Conservation (phyloP, 2,329 filamentous ascomycete species). For the Penicillium sp. region DNA sequence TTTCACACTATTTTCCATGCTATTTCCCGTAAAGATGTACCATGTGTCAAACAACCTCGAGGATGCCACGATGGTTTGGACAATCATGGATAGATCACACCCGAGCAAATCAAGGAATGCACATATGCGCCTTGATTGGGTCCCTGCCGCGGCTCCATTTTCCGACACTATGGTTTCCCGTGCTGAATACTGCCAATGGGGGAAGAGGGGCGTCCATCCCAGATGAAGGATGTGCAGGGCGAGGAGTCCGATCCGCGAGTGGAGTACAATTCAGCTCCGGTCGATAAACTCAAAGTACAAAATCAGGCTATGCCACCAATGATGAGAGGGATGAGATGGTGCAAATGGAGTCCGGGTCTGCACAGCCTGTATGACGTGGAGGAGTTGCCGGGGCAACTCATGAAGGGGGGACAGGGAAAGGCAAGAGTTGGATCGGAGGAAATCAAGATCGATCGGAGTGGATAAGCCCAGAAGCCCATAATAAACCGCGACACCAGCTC, state of each 20-base stretch:
- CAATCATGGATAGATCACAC: too few species aligned
- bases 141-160: neutral
- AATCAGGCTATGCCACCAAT: neutral
- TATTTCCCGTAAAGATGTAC: too few species aligned
- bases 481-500: too few species aligned
- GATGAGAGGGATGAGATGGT: neutral
- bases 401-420: constrained; percentile 8
- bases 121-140: too few species aligned
- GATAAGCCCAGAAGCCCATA: too few species aligned
- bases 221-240: constrained; percentile 11
- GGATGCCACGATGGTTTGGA: too few species aligned
- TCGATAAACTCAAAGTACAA: constrained; percentile 10
- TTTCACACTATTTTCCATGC: too few species aligned
- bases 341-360: neutral
- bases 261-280: constrained; percentile 18
- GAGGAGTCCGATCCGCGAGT: constrained; percentile 4
- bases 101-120: too few species aligned
- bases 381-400: constrained; percentile 21
- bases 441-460: constrained; percentile 6
- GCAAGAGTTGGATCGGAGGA: constrained; percentile 11
- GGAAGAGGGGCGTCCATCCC: constrained; percentile 4
- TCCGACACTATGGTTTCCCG: neutral
- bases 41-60: too few species aligned
- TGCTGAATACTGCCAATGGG: neutral
- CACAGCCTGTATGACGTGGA: constrained; percentile 20